Conservation (phyloP, 805 yeast genomes). For the Candida sakaeoensis region DNA sequence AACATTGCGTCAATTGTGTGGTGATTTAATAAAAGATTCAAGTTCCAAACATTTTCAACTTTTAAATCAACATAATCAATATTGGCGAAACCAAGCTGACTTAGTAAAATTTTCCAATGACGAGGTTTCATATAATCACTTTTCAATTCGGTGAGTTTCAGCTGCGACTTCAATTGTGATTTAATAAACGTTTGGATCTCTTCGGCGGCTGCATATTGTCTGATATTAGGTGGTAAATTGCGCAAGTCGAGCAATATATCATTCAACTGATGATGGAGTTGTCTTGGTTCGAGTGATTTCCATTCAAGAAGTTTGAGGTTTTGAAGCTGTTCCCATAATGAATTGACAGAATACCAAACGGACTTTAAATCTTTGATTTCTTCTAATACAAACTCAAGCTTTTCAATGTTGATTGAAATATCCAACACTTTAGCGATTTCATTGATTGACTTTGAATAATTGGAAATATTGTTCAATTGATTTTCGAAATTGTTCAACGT, state of each 20-base stretch:
- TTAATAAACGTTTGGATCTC: constrained; percentile 48
- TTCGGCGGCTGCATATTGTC: constrained; percentile 69
- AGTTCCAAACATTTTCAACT: constrained; percentile 59
- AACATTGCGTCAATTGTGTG: constrained; percentile 45
- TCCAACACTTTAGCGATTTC: constrained; percentile 25
- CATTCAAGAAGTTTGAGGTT: constrained; percentile 44
- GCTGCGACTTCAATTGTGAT: constrained; percentile 32
- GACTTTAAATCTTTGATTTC: constrained; percentile 55
- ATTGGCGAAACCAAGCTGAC: constrained; percentile 24
- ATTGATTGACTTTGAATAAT: constrained; percentile 20
- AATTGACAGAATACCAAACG: constrained; percentile 63
- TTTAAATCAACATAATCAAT: constrained; percentile 26
- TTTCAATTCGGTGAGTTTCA: constrained; percentile 44
- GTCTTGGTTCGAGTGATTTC: constrained; percentile 44
- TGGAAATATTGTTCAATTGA: constrained; percentile 3
- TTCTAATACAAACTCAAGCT: constrained; percentile 28
- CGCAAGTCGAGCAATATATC: constrained; percentile 44
- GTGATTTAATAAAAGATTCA: constrained; percentile 48
- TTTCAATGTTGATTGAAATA: constrained; percentile 26
- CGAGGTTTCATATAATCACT: constrained; percentile 56
- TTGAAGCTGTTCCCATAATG: constrained; percentile 46
- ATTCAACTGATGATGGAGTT: constrained; percentile 48
- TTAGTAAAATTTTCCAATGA: constrained; percentile 60
- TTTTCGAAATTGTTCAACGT: constrained; percentile 26
- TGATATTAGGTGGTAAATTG: constrained; percentile 51